phyloP scores from a whole-genome alignment of 2,329 filamentous ascomycete genomes.

The Monilinia polystroma region DNA sequence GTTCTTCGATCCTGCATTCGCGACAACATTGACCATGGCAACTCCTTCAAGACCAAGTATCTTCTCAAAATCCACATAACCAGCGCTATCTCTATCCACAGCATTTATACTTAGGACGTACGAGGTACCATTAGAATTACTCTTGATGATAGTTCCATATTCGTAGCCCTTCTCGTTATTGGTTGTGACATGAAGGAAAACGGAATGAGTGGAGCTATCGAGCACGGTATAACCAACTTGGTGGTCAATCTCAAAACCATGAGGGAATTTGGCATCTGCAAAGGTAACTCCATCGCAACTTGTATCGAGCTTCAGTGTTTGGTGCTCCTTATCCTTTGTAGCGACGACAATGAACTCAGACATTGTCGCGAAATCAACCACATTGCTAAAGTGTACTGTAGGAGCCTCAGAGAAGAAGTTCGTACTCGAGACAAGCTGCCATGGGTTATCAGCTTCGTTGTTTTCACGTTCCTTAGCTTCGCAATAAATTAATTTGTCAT shows the following conservation, averaged over 20 bases:
- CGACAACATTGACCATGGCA: conserved; percentile 79
- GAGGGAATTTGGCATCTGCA: conserved; percentile 80
- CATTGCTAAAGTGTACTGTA: conserved; percentile 62
- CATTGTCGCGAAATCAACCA: conserved; percentile 90
- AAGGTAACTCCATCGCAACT: conserved; percentile 84
- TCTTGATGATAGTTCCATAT: conserved; percentile 91
- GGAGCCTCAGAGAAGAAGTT: conserved; percentile 72
- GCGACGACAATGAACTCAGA: conserved; percentile 94
- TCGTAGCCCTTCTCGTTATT: conserved; percentile 62
- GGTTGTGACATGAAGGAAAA: conserved; percentile 91
- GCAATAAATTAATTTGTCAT: conserved; percentile 54
- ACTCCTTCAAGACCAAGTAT: conserved; percentile 91
- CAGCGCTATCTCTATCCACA: conserved; percentile 75
- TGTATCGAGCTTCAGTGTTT: conserved; percentile 72
- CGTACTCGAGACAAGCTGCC: conserved; percentile 73
- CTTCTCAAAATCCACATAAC: conserved; percentile 95
- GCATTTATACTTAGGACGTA: conserved; percentile 80
- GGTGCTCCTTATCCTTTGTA: conserved; percentile 60
- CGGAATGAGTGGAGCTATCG: conserved; percentile 89
- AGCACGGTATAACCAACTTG: conserved; percentile 88
- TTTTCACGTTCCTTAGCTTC: conserved; percentile 62
- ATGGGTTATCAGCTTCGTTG: conserved; percentile 59
- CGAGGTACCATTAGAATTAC: conserved; percentile 95
- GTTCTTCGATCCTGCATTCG: conserved; percentile 60
- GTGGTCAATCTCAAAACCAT: conserved; percentile 75